Evolutionary conservation across 1,139 yeast genomes (phyloP), one percentile per base, ranked within the genome.

Genomic region (Sugiyamaella novakii): DNA sequence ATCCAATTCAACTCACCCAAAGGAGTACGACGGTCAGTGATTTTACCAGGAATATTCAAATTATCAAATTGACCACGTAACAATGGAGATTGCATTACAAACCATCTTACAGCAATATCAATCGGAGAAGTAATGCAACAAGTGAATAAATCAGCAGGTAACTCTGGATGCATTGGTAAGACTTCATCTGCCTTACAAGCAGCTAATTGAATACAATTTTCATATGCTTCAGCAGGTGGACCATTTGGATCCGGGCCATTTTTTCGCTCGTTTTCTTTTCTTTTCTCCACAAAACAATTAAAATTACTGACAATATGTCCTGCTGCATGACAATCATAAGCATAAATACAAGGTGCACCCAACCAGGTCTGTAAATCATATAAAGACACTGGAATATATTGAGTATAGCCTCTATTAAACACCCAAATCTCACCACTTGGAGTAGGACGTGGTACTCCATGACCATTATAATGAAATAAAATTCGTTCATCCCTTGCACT

Each of bases 341-440:
- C 96, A 68, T 87, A 91, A 28, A 92, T 85, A 48, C 95, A 94
- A 0, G 99, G 98, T 1, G 98, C 97, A 7, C 98, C 98, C 12
- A 92, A 73, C 98, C 98, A 92, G 1, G 95, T 84, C 63, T 92
- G 98, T 47, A 92, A 73, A 62, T 94, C 98, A 64, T 87, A 89
- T 18, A 92, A 71, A 4, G 96, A 87, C 1, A 92, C 94, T 1
- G 99, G 99, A 53, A 92, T 92, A 65, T 92, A 92, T 69, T 92
- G 98, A 1, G 98, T 92, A 66, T 91, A 94, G 1, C 96, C 96
- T 59, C 97, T 74, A 67, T 92, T 92, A 70, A 92, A 92, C 12
- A 94, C 98, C 99, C 99, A 92, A 18, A 92, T 88, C 64, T 92
- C 99, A n/a, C 99, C 99, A 47, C 91, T 82, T 24, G 89, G 81